Percentiles rank a stretch among this genome's conserved stretches.
phyloP scores from a whole-genome alignment of 441 rosid genomes.

The Dalechampia spathulata region DNA sequence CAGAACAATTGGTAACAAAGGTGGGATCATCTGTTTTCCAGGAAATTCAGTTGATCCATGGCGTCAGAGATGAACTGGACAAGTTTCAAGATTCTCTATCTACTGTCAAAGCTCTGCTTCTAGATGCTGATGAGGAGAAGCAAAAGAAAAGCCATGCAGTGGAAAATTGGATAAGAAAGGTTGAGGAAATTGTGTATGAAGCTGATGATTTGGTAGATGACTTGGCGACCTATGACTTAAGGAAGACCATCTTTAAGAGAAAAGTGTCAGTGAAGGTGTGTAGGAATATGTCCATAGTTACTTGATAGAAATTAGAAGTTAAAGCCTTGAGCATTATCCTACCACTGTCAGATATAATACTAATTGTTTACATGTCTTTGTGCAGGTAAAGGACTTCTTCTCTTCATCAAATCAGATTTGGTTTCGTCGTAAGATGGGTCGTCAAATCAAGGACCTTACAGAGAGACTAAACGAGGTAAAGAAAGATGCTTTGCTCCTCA shows the following conservation, averaged over 20 bases:
- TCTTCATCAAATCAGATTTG: background rate
- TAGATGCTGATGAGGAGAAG: conserved; percentile 6
- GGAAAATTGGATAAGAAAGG: background rate
- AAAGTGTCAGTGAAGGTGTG: too few relatives aligned
- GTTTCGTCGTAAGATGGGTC: conserved; percentile 4
- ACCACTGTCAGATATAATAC: too few relatives aligned
- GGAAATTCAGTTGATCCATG: background rate
- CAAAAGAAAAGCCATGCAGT: background rate
- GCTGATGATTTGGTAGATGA: conserved; percentile 13
- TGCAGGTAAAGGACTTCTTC: conserved; percentile 12
- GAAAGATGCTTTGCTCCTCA: too few relatives aligned
- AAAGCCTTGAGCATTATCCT: too few relatives aligned
- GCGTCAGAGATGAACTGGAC: background rate
- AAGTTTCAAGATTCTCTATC: background rate
- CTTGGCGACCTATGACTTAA: background rate
- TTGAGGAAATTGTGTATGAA: conserved; percentile 3
- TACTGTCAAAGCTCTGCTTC: conserved; percentile 7
- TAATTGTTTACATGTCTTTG: too few relatives aligned
- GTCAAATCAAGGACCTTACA: conserved; percentile 3
- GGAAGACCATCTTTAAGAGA: too few relatives aligned
- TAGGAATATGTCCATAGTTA: too few relatives aligned
- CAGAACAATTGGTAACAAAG: too few relatives aligned
- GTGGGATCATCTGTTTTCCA: too few relatives aligned
- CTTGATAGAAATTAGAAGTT: too few relatives aligned
- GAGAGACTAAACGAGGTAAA: background rate